phyloP scores from a whole-genome alignment of 805 yeast genomes.

The Metschnikowia aberdeeniae region DNA sequence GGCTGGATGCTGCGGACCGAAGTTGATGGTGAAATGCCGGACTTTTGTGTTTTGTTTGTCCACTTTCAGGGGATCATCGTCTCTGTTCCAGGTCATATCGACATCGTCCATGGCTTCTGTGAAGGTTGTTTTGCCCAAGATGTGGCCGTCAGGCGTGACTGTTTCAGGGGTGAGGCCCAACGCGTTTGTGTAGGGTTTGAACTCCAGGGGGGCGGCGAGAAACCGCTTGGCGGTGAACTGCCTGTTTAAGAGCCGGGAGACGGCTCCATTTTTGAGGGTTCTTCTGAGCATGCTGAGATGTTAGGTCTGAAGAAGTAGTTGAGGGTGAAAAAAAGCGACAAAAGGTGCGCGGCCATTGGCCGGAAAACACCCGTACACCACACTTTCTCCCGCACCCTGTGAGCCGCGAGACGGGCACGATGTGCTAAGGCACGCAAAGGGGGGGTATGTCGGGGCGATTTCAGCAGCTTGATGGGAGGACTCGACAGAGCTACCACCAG shows the following conservation, averaged over 20 bases:
- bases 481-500: too few relatives aligned
- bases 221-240: slow-evolving; percentile 7
- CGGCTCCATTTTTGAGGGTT: slow-evolving; percentile 1
- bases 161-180: slow-evolving; percentile 36
- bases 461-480: too few relatives aligned
- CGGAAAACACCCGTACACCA: slow-evolving; percentile 16
- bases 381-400: background rate
- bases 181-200: slow-evolving; percentile 34
- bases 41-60: slow-evolving; percentile 51
- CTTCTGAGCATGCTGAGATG: slow-evolving; percentile 16
- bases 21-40: slow-evolving; percentile 85
- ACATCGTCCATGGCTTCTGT: slow-evolving; percentile 43
- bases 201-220: slow-evolving; percentile 20
- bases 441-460: too few relatives aligned
- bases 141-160: slow-evolving; percentile 30
- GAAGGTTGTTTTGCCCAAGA: slow-evolving; percentile 41
- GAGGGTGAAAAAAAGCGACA: slow-evolving; percentile 12
- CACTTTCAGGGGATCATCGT: slow-evolving; percentile 41
- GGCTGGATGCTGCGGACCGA: slow-evolving; percentile 94
- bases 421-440: too few relatives aligned
- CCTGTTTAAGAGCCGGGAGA: background rate
- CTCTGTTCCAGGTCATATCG: slow-evolving; percentile 42
- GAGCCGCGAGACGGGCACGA: too few relatives aligned
- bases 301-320: slow-evolving; percentile 4
- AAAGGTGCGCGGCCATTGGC: slow-evolving; percentile 18